phyloP scores from a whole-genome alignment of 768 basidiomycete species.

The Tephrocybe sp. region DNA sequence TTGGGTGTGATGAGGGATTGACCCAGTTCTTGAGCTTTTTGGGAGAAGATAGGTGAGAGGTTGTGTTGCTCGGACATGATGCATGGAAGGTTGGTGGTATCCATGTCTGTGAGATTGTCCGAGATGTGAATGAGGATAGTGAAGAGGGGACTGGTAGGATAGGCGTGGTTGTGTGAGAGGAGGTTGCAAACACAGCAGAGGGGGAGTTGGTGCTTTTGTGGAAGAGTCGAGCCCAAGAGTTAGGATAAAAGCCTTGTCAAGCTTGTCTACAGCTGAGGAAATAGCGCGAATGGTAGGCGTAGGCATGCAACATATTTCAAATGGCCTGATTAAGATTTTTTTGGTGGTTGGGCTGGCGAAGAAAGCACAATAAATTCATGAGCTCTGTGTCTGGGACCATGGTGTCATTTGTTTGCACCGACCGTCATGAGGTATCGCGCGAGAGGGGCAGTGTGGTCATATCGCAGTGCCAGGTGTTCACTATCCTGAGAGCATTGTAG shows the following conservation, averaged over 20 bases:
- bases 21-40: conserved; percentile 74
- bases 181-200: conserved; percentile 62
- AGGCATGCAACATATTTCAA: conserved; percentile 94
- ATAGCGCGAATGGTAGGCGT: conserved; percentile 86
- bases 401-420: conserved; percentile 80
- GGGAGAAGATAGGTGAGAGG: conserved; percentile 64
- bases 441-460: conserved; percentile 96
- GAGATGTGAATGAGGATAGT: conserved; percentile 62
- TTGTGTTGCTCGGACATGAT: conserved; percentile 67
- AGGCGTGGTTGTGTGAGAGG: conserved; percentile 59
- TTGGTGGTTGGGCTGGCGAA: conserved; percentile 88
- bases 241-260: conserved; percentile 48
- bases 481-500: too few species aligned
- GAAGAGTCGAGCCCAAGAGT: conserved; percentile 48
- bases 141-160: conserved; percentile 57
- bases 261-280: conserved; percentile 96
- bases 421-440: conserved; percentile 95
- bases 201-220: conserved; percentile 47
- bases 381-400: conserved; percentile 98
- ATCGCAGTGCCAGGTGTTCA: conserved; percentile 89
- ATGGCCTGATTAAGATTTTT: conserved; percentile 97
- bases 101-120: conserved; percentile 65
- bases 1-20: conserved; percentile 34
- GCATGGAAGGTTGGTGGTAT: conserved; percentile 59
- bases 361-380: conserved; percentile 70